Evolutionary conservation across 2,329 filamentous ascomycete species (phyloP), one percentile per base, ranked within the genome.

Genomic region (Sporothrix dimorphospora): DNA sequence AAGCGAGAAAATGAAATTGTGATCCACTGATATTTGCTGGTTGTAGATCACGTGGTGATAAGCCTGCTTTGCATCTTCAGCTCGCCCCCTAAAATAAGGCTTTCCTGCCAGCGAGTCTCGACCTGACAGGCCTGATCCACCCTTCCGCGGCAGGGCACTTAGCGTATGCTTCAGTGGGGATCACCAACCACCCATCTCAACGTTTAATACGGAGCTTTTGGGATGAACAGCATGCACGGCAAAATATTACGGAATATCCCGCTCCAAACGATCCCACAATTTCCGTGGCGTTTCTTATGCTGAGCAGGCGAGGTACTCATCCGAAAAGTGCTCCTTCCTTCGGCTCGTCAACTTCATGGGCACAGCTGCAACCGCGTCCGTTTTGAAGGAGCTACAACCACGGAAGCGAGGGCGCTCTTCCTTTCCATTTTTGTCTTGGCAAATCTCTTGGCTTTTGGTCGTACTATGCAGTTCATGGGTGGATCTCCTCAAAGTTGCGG

Each of bases 391-490:
- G 59, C 59, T 3, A 34, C 30, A 34, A 34, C 30, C 30, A 34
- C 30, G 38, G 40, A 45, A 42, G 16, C 21, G 59, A 38, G 59
- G 6, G 21, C 14, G 59, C 38, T 45, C 21, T 65, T 45, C 59
- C 38, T 16, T 9, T 61, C 27, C 2, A 42, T 19, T 27, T 12
- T 8, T 45, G n/a, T n/a, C 38, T 45, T 65, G 59, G 38, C 59
- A 19, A 27, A 27, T 16, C 38, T 65, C 59, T 65, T 45, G 59
- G 59, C 59, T 16, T n/a, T 59, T 45, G 5, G 16, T 63, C n/a
- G 59, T 45, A 65, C 27, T 27, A 38, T 45, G 59, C 59, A 63
- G 27, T 27, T 65, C 21, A 16, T 27, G 8, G 59, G 59, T 65
- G 59, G 59, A 45, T 9, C n/a, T 38, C 59, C 19, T 27, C 53